Percentiles rank a stretch among this genome's conserved stretches.
Evolutionary conservation across 1,284 basidiomycete species (phyloP).

Genomic region (Phlebopus sp.): DNA sequence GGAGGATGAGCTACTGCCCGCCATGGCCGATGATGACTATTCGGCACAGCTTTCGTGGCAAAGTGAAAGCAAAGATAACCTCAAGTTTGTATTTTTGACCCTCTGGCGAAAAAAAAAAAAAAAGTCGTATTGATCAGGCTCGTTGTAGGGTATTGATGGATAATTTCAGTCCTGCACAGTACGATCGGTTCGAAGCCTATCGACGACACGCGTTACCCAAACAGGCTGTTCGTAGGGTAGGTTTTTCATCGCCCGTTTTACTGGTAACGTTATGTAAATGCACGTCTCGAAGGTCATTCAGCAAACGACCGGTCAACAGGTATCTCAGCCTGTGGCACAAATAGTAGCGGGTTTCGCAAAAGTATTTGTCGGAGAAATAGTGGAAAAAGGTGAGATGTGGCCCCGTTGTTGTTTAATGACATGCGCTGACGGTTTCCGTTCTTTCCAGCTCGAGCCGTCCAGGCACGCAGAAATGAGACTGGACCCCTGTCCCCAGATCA

Average conservation of each 20-base stretch:
- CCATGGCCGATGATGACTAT: slow-evolving; percentile 84
- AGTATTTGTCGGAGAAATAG: slow-evolving; percentile 90
- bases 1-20: slow-evolving; percentile 71
- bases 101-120: neutral
- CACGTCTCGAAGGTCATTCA: slow-evolving; percentile 66
- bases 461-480: slow-evolving; percentile 65
- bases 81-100: slow-evolving; percentile 50
- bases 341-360: slow-evolving; percentile 87
- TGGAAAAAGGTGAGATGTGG: slow-evolving; percentile 69
- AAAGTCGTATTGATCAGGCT: slow-evolving; percentile 7
- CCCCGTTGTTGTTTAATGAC: neutral
- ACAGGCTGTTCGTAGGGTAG: slow-evolving; percentile 75
- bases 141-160: slow-evolving; percentile 78
- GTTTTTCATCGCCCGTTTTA: slow-evolving; percentile 8
- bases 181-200: slow-evolving; percentile 87
- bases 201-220: slow-evolving; percentile 81
- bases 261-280: too few species aligned
- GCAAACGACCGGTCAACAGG: slow-evolving; percentile 78
- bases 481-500: slow-evolving; percentile 86
- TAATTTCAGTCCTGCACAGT: slow-evolving; percentile 80
- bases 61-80: slow-evolving; percentile 79
- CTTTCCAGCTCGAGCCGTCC: slow-evolving; percentile 67
- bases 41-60: slow-evolving; percentile 76
- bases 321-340: slow-evolving; percentile 83
- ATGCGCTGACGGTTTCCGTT: neutral